Percentiles rank a stretch among this genome's conserved stretches.
Evolutionary conservation across 2,329 filamentous ascomycete species (phyloP).

Genomic region (Exophiala phaeomuriformis): DNA sequence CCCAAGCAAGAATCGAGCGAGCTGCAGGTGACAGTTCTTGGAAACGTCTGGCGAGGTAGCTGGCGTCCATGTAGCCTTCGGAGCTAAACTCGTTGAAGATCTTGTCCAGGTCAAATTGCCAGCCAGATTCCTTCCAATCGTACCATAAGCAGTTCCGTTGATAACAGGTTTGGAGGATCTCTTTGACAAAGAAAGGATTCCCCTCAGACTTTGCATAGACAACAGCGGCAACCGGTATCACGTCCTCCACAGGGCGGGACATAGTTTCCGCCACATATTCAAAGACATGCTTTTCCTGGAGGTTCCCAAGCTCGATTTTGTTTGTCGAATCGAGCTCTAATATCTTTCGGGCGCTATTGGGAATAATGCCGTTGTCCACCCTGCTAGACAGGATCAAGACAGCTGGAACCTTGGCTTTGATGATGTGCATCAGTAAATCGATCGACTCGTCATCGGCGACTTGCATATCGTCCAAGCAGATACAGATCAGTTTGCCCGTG

Average conservation of each 20-base stretch:
- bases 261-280: constrained; percentile 77
- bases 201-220: constrained; percentile 83
- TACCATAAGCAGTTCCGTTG: constrained; percentile 86
- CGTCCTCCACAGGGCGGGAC: constrained; percentile 62
- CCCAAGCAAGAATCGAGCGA: constrained; percentile 79
- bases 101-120: constrained; percentile 78
- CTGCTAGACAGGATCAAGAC: constrained; percentile 72
- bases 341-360: constrained; percentile 35
- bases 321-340: constrained; percentile 53
- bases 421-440: constrained; percentile 74
- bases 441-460: constrained; percentile 83
- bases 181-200: constrained; percentile 84
- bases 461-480: constrained; percentile 83
- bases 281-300: constrained; percentile 71
- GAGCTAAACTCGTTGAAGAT: constrained; percentile 81
- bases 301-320: constrained; percentile 62
- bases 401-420: constrained; percentile 70
- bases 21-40: constrained; percentile 66
- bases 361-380: constrained; percentile 55
- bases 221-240: constrained; percentile 70
- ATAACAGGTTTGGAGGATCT: constrained; percentile 83
- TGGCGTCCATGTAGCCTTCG: constrained; percentile 70
- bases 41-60: constrained; percentile 72
- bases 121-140: constrained; percentile 72
- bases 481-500: constrained; percentile 76